Base-by-base conservation (phyloP, 2,329 filamentous ascomycete species). In the Cryoendolithus antarcticus region DNA sequence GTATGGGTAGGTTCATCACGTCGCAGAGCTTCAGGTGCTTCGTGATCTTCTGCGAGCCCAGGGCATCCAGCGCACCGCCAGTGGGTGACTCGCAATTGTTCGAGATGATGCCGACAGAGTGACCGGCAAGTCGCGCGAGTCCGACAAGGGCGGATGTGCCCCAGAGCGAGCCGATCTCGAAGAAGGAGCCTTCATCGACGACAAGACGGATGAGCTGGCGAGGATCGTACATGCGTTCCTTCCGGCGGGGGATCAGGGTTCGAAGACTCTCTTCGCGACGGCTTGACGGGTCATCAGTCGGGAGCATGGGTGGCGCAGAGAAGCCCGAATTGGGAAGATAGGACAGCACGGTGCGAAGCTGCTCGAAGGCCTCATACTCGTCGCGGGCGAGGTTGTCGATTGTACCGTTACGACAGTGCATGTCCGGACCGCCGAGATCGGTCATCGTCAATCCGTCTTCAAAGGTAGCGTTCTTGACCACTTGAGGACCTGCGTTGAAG, bases 401-500 rank as follows among this genome's bases (percentile, higher is more conserved):
- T 0, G 75, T 80, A 0, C 76, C 76, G 42, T 80, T 80, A 1
- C 71, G 72, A 48, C 74, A 77, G 50, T 80, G 75, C 55, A 80
- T 69, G 12, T 58, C 59, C 0, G 75, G 73, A 0, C 76, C 76
- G 3, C 76, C 75, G 0, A 80, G 61, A 45, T 78, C 73, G 9
- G 66, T 66, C 35, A 77, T 70, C 4, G 63, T 68, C 2, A 80
- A 55, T 0, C 69, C 75, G 58, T 80, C 76, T 51, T 80, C 75
- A 46, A 78, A 79, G 0, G 75, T 80, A 1, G 76, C 76, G 37
- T 50, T 61, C 35, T 72, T 71, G 11, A 80, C 76, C 1, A 80
- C 74, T 43, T 72, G 71, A 0, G 75, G 75, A 0, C 76, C 76
- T 5, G 76, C 76, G 50, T 80, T 80, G 51, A 80, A 78, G 15